These are phyloP conservation scores for Lodderomyces elongisporus DNA, from an alignment of 1,139 yeast genomes.

Conservation along the genomic window DNA sequence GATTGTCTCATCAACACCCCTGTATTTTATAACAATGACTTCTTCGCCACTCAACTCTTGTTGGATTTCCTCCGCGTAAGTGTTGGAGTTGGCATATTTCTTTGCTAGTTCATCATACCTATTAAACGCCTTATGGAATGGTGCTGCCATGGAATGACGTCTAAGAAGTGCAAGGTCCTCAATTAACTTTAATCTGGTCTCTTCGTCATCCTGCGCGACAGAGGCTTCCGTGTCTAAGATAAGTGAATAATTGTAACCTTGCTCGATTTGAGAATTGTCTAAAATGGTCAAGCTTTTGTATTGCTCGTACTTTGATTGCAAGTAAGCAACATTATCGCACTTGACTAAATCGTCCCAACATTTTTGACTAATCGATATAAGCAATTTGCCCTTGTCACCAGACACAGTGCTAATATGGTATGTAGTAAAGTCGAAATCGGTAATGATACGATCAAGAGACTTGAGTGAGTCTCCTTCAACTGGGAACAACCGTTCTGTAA, in stretches of 20 bases:
- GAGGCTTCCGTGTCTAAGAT: constrained; percentile 55
- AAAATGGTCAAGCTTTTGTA: constrained; percentile 27
- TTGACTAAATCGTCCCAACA: constrained; percentile 69
- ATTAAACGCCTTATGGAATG: constrained; percentile 80
- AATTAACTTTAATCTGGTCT: constrained; percentile 47
- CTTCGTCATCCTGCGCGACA: constrained; percentile 33
- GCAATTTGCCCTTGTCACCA: constrained; percentile 57
- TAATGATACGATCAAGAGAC: constrained; percentile 80
- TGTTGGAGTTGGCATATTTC: constrained; percentile 42
- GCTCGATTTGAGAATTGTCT: constrained; percentile 44
- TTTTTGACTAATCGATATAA: constrained; percentile 67
- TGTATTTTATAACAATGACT: constrained; percentile 73
- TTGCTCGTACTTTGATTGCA: constrained; percentile 34
- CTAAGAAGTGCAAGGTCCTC: constrained; percentile 69
- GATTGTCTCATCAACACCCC: constrained; percentile 84
- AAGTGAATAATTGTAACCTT: constrained; percentile 79
- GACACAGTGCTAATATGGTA: constrained; percentile 82
- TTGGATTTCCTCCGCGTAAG: constrained; percentile 50
- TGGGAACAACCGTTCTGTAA: constrained; percentile 33
- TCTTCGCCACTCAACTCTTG: constrained; percentile 45
- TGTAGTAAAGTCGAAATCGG: constrained; percentile 94
- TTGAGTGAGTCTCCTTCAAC: constrained; percentile 28
- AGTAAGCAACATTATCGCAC: constrained; percentile 56
- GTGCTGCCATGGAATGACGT: constrained; percentile 86
- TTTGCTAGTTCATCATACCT: constrained; percentile 70